These are phyloP conservation scores for Penicillium fimorum DNA, from an alignment of 495 filamentous ascomycete species.

Conservation along the genomic window DNA sequence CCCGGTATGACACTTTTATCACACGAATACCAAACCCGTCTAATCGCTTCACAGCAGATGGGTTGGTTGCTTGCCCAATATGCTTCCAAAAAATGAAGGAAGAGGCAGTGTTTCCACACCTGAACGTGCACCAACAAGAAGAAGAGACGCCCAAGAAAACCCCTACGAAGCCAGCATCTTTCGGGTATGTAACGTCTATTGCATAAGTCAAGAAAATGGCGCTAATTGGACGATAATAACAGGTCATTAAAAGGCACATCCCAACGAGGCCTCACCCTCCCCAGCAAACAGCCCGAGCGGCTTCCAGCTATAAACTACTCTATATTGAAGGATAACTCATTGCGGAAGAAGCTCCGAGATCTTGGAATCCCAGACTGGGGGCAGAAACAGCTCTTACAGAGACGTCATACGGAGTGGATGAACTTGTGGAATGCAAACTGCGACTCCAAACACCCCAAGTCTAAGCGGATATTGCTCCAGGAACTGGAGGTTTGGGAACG, in stretches of 20 bases:
- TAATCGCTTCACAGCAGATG: conserved; percentile 56
- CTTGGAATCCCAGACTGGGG: conserved; percentile 77
- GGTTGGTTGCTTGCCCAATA: conserved; percentile 77
- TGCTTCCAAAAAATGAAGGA: conserved; percentile 76
- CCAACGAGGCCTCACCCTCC: conserved; percentile 12
- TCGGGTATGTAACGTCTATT: conserved; percentile 30
- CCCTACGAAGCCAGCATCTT: conserved; percentile 21
- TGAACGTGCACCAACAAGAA: conserved; percentile 52
- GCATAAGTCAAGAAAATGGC: not conserved
- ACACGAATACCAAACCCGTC: conserved; percentile 19
- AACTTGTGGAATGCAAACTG: conserved; percentile 97
- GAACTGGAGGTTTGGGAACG: conserved; percentile 85
- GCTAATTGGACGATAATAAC: conserved; percentile 15
- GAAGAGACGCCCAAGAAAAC: conserved; percentile 11
- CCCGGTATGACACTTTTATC: conserved; percentile 14
- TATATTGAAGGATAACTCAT: conserved; percentile 68
- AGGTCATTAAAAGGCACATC: conserved; percentile 27
- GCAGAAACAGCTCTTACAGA: conserved; percentile 62
- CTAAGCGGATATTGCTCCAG: conserved; percentile 65
- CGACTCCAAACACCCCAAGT: conserved; percentile 71
- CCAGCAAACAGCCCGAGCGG: conserved; percentile 49
- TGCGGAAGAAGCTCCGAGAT: conserved; percentile 78
- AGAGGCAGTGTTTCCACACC: conserved; percentile 67
- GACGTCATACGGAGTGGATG: conserved; percentile 87
- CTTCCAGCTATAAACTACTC: conserved; percentile 79